phyloP scores from a whole-genome alignment of 2,329 filamentous ascomycete genomes.

The Penicillium paneum region DNA sequence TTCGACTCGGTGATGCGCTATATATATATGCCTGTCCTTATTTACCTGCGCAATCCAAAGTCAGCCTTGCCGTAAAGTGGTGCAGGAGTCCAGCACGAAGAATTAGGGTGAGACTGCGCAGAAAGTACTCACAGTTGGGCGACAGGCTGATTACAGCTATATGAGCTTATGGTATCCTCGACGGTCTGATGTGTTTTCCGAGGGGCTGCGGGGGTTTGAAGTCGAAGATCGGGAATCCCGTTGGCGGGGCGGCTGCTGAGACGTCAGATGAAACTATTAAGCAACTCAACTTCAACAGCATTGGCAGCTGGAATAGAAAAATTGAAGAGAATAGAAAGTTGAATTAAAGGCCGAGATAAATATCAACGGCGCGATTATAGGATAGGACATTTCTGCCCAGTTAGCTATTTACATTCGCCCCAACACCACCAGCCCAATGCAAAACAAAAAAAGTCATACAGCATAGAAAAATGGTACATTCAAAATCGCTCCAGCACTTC shows the following conservation, averaged over 20 bases:
- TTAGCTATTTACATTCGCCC: background rate
- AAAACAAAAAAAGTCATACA: background rate
- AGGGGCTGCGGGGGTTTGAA: background rate
- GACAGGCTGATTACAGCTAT: background rate
- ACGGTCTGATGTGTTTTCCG: background rate
- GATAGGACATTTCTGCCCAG: background rate
- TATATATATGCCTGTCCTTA: conserved; percentile 1
- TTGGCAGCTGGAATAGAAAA: background rate
- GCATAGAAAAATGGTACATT: background rate
- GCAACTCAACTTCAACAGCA: no score
- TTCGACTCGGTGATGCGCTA: background rate
- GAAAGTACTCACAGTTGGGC: background rate
- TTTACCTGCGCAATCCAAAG: conserved; percentile 12
- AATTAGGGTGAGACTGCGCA: background rate
- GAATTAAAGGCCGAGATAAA: background rate
- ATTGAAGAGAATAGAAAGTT: background rate
- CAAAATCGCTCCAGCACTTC: conserved; percentile 51
- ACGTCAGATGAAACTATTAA: background rate
- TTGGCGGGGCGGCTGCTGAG: background rate
- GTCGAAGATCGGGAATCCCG: background rate
- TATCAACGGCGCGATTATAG: background rate
- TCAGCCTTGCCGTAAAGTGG: conserved; percentile 15
- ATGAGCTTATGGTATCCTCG: background rate
- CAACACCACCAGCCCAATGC: conserved; percentile 2
- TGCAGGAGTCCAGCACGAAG: background rate